Evolutionary conservation across 2,329 filamentous ascomycete species (phyloP), one percentile per base, ranked within the genome.

Genomic region (Neopestalotiopsis clavispora): DNA sequence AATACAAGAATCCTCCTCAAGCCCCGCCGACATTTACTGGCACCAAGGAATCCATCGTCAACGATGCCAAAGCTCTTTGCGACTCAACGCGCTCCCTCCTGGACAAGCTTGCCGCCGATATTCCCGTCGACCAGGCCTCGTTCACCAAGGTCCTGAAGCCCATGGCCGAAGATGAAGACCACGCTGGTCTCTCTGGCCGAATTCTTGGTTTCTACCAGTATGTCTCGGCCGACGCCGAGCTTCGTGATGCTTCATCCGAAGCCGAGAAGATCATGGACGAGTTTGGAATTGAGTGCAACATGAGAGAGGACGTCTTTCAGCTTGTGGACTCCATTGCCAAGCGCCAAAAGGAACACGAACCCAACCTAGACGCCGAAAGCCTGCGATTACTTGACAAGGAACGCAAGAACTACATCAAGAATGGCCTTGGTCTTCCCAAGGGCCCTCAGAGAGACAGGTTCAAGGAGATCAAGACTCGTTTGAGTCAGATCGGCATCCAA

Each of bases 161-260:
- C 20, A 90, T 96, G 77, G 89, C 92, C 34, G 84, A 89, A 64
- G 92, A 93, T 75, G 92, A 94, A 81, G 92, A 95, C 79, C 77
- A 84, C 57, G 84, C 87, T 72, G 84, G 84, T 1, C 83, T 92
- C 32, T 84, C 86, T 71, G 81, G 85, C 62, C 86, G 90, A 69
- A 94, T 94, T 72, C 82, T 95, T 66, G 90, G 90, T 72, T 95
- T 96, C 81, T 95, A 95, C 80, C 91, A 94, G 76, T 90, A 93
- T 72, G 92, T 95, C 3, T 94, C 91, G 20, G 87, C 86, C 0
- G 85, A 94, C 75, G 85, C 87, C 71, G 86, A 85, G 67, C 84
- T 96, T 61, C 89, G 93, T 45, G 90, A 94, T 81, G 92, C 92
- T 14, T 94, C 91, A 2, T 92, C 90, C 70, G 89, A 94, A 77